Percentiles rank a stretch among this genome's conserved stretches.
Evolutionary conservation across 129 eudicot genomes (phyloP).

Genomic region (Smallanthus sonchifolius): DNA sequence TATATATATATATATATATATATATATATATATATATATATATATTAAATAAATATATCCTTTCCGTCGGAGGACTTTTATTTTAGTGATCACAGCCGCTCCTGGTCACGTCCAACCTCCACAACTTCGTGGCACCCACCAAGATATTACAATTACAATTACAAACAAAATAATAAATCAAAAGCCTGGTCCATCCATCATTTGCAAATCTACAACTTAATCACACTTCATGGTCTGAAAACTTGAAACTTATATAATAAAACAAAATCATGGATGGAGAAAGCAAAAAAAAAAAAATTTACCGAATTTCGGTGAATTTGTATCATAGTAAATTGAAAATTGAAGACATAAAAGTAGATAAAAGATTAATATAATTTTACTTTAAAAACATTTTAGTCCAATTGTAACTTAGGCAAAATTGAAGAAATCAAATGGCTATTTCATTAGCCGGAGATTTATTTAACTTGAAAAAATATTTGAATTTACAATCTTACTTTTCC

Average conservation of each 20-base stretch:
- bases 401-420: too few relatives aligned
- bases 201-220: background rate
- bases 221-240: background rate
- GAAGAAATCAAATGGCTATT: too few relatives aligned
- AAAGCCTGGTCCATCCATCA: background rate
- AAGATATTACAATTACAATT: too few relatives aligned
- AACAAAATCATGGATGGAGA: background rate
- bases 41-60: background rate
- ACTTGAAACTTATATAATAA: background rate
- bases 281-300: too few relatives aligned
- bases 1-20: too few relatives aligned
- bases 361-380: too few relatives aligned
- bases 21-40: too few relatives aligned
- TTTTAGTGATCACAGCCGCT: background rate
- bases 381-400: background rate
- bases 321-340: background rate
- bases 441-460: too few relatives aligned
- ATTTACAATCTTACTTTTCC: background rate
- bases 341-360: background rate
- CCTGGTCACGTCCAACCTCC: background rate
- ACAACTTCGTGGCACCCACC: background rate
- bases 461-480: background rate
- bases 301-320: too few relatives aligned
- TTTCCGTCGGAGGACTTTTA: background rate
- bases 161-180: background rate